Evolutionary conservation across 176 grass and related monocot species (phyloP).

Genomic region (Carex cristatella): DNA sequence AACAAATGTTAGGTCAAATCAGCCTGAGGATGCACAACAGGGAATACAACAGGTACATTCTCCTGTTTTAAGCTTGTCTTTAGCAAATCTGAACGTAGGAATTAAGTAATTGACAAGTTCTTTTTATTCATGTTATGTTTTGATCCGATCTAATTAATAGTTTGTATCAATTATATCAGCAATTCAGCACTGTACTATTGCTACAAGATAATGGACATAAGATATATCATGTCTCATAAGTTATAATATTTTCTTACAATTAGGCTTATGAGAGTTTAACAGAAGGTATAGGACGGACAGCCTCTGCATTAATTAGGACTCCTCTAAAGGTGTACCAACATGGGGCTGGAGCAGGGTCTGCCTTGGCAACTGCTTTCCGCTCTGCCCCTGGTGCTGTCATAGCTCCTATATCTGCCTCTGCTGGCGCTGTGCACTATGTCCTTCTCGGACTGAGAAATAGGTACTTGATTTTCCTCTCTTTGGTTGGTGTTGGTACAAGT

Average conservation of each 20-base stretch:
- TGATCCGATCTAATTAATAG: neutral
- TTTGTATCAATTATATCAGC: neutral
- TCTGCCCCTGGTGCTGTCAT: conserved; percentile 83
- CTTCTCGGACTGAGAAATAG: conserved; percentile 89
- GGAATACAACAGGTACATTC: conserved; percentile 74
- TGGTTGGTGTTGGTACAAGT: neutral
- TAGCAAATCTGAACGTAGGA: neutral
- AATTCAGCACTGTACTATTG: neutral
- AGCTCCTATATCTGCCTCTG: conserved; percentile 80
- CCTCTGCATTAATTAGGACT: conserved; percentile 70
- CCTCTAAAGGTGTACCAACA: conserved; percentile 94
- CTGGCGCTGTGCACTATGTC: conserved; percentile 65
- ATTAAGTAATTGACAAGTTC: neutral
- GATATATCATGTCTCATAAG: conserved; percentile 6
- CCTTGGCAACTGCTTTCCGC: conserved; percentile 69
- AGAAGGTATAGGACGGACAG: conserved; percentile 68
- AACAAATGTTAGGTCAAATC: conserved; percentile 67
- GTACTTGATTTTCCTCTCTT: conserved; percentile 21
- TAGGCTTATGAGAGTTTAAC: conserved; percentile 95
- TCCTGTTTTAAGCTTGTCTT: neutral
- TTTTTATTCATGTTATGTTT: neutral
- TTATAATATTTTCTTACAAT: conserved; percentile 9
- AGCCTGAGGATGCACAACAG: conserved; percentile 82
- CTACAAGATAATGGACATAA: neutral
- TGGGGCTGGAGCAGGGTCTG: conserved; percentile 65